Evolutionary conservation across 2,329 filamentous ascomycete genomes (phyloP), one percentile per base, ranked within the genome.

Genomic region (Tricladium varicosporioides): DNA sequence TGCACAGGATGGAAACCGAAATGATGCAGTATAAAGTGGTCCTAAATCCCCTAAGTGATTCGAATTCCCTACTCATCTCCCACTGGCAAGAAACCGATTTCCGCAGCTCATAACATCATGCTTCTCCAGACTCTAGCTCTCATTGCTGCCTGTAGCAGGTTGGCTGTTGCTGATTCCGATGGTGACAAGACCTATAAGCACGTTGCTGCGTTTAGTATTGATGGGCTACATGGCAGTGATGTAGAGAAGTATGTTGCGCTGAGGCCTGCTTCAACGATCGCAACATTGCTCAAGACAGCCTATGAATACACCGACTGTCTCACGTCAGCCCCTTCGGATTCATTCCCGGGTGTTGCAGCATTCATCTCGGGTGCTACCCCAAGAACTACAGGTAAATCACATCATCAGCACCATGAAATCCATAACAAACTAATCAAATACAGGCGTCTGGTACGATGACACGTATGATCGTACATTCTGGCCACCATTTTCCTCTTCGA

Each of bases 271-370:
- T 64, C 60, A 7, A 65, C 49, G n/a, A 63, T 66, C 22, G 58
- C 64, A 5, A 46, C 43, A 9, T 42, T 69, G 14, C 59, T 68
- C 7, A 48, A 63, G 40, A 60, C 61, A 33, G 63, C 61, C 15
- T 65, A 65, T 50, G 57, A 65, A 45, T 70, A 67, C 45, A 66
- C 60, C 5, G 57, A 69, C 54, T 63, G 64, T 16, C 65, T 51
- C 40, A 66, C 67, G n/a, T 60, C 62, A n/a, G 63, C 53, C 13
- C 68, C 68, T 8, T 70, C 68, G 8, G 68, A 70, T 56, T 69
- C 66, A 4, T 61, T 65, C 49, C 67, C 68, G 11, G 67, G 66
- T 16, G 54, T 61, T n/a, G 36, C 61, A 10, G 55, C 54, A n/a
- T 61, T 61, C 27, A 62, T 63, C 31, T 63, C 66, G 16, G 67